These are phyloP conservation scores for Didymellaceae sp. DNA, from an alignment of 2,329 filamentous ascomycete species.

Conservation along the genomic window DNA sequence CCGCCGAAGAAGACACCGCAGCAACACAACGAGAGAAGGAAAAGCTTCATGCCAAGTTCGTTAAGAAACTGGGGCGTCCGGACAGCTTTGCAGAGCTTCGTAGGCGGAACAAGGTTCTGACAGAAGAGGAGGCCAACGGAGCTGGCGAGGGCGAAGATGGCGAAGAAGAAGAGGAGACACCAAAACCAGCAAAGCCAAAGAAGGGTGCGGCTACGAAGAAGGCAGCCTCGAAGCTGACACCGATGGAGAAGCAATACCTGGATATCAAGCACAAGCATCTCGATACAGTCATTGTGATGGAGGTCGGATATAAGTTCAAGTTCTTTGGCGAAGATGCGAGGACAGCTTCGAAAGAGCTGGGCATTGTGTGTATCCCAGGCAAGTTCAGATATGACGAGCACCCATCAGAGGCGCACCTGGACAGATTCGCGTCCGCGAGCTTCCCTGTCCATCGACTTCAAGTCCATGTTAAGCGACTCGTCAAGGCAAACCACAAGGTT, in stretches of 20 bases:
- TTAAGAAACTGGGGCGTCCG: constrained; percentile 86
- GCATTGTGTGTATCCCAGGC: constrained; percentile 95
- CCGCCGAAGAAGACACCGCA: constrained; percentile 57
- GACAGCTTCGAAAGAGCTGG: constrained; percentile 84
- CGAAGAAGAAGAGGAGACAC: constrained; percentile 63
- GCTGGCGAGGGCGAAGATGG: constrained; percentile 62
- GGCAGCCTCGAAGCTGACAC: constrained; percentile 82
- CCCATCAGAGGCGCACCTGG: constrained; percentile 83
- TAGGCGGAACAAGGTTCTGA: constrained; percentile 62
- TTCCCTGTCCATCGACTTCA: constrained; percentile 90
- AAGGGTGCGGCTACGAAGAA: constrained; percentile 68
- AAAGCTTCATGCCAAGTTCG: constrained; percentile 80
- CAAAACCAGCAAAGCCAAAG: constrained; percentile 56
- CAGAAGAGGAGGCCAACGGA: constrained; percentile 60
- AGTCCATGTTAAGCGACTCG: constrained; percentile 91
- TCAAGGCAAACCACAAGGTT: constrained; percentile 92
- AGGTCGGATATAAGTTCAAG: constrained; percentile 97
- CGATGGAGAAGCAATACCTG: constrained; percentile 90
- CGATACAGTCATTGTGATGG: constrained; percentile 88
- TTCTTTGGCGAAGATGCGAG: constrained; percentile 97
- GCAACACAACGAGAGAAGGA: constrained; percentile 66
- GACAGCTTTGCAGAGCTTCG: constrained; percentile 77
- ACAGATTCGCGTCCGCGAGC: constrained; percentile 92
- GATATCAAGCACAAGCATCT: constrained; percentile 92
- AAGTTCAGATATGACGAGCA: constrained; percentile 92